Evolutionary conservation across 768 basidiomycete species (phyloP).

Genomic region (Pleurotus tuber-regium): DNA sequence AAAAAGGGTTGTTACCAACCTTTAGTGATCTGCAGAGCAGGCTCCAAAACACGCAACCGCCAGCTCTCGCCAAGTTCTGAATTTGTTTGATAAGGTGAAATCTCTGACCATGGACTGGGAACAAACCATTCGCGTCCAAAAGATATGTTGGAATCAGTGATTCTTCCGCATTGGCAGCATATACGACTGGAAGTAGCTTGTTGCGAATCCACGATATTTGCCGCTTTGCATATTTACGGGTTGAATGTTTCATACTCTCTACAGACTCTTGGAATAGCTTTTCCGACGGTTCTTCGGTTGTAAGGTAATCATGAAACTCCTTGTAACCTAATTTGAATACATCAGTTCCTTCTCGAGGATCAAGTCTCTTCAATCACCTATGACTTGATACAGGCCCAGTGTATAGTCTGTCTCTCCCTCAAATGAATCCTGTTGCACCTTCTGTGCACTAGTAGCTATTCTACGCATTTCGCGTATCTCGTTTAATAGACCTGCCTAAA

Average conservation of each 20-base stretch:
- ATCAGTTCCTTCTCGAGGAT: not conserved
- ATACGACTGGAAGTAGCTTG: constrained; percentile 77
- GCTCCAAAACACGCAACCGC: constrained; percentile 50
- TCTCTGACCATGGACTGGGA: not conserved
- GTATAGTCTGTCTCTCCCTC: constrained; percentile 53
- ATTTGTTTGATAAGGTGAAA: not conserved
- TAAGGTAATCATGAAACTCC: constrained; percentile 76
- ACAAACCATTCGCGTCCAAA: constrained; percentile 66
- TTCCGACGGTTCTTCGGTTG: constrained; percentile 35
- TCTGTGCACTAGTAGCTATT: constrained; percentile 20
- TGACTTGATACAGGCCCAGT: constrained; percentile 90
- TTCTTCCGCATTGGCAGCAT: constrained; percentile 41
- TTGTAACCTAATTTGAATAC: constrained; percentile 67
- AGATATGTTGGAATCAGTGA: constrained; percentile 42
- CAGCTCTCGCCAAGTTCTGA: constrained; percentile 56
- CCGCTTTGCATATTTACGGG: constrained; percentile 86
- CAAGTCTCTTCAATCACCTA: constrained; percentile 49
- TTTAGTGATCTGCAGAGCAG: constrained; percentile 47
- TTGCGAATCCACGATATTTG: constrained; percentile 93
- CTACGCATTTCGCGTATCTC: constrained; percentile 65
- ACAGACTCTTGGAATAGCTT: constrained; percentile 53
- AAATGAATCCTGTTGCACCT: not conserved
- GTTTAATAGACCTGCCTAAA: constrained; percentile 71
- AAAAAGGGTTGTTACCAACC: constrained; percentile 30
- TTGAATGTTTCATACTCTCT: constrained; percentile 82